Evolutionary conservation across 768 basidiomycete genomes (phyloP).

Genomic region (Pleurotus giganteus): DNA sequence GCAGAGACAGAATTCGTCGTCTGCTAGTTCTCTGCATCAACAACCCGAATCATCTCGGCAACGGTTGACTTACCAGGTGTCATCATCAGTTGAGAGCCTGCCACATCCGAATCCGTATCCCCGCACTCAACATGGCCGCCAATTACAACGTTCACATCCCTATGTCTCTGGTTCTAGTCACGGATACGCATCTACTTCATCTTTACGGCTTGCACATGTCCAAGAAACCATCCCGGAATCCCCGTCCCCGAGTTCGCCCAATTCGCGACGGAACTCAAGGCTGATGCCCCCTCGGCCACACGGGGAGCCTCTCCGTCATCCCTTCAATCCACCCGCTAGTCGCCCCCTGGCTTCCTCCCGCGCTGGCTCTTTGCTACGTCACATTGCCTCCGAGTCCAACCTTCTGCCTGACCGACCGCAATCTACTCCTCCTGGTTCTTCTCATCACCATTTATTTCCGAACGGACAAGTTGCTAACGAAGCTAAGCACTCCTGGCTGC

Average conservation of each 20-base stretch:
- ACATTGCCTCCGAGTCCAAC: constrained; percentile 57
- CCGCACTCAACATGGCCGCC: not conserved
- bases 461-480: constrained; percentile 2
- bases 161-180: not conserved
- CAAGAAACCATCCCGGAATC: constrained; percentile 22
- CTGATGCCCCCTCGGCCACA: constrained; percentile 22
- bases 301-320: constrained; percentile 14
- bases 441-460: constrained; percentile 22
- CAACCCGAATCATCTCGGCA: constrained; percentile 10
- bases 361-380: constrained; percentile 68
- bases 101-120: constrained; percentile 1
- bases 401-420: constrained; percentile 17
- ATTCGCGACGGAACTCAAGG: constrained; percentile 14
- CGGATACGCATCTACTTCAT: not conserved
- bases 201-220: constrained; percentile 1
- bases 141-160: not conserved
- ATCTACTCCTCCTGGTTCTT: constrained; percentile 27
- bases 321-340: constrained; percentile 15
- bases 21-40: constrained; percentile 11
- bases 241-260: constrained; percentile 22
- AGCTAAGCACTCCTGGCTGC: constrained; percentile 5
- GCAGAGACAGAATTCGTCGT: constrained; percentile 12
- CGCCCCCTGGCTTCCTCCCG: constrained; percentile 44
- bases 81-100: constrained; percentile 6
- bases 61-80: not conserved